These are phyloP conservation scores for Geotrichum siamense DNA, from an alignment of 1,139 yeast genomes.

Conservation along the genomic window DNA sequence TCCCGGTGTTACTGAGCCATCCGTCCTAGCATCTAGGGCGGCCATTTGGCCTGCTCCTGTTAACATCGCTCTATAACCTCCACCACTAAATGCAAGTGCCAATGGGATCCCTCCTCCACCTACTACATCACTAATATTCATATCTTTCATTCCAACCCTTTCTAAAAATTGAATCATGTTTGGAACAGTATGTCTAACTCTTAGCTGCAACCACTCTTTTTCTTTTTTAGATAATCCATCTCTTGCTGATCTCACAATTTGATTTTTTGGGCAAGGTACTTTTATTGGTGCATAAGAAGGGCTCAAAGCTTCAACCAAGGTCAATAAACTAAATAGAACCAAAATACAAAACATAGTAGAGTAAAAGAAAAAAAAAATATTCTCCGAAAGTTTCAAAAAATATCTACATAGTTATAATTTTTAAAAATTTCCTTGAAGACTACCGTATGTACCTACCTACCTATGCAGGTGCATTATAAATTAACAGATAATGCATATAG, in stretches of 20 bases:
- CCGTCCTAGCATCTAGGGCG: conserved; percentile 64
- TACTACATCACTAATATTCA: neutral
- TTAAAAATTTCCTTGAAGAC: no score
- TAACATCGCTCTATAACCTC: conserved; percentile 79
- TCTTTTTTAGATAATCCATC: conserved; percentile 16
- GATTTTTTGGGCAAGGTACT: neutral
- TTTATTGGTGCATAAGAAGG: conserved; percentile 4
- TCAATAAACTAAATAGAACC: no score
- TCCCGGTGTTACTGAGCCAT: conserved; percentile 48
- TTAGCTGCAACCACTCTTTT: conserved; percentile 13
- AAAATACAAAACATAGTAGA: no score
- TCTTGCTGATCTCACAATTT: neutral
- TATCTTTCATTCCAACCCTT: conserved; percentile 2
- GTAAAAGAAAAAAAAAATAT: no score
- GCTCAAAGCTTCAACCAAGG: no score
- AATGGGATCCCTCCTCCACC: conserved; percentile 30
- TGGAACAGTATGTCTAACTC: neutral
- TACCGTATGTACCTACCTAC: no score
- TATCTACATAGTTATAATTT: no score
- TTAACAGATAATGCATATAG: no score
- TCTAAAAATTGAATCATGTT: neutral
- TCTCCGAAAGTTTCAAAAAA: no score
- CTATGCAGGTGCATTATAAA: no score
- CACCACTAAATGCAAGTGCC: conserved; percentile 72
- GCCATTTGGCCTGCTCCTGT: conserved; percentile 70